Evolutionary conservation across 352 stramenopile genomes (phyloP), one percentile per base, ranked within the genome.

Genomic region (Phytophthora meadii): DNA sequence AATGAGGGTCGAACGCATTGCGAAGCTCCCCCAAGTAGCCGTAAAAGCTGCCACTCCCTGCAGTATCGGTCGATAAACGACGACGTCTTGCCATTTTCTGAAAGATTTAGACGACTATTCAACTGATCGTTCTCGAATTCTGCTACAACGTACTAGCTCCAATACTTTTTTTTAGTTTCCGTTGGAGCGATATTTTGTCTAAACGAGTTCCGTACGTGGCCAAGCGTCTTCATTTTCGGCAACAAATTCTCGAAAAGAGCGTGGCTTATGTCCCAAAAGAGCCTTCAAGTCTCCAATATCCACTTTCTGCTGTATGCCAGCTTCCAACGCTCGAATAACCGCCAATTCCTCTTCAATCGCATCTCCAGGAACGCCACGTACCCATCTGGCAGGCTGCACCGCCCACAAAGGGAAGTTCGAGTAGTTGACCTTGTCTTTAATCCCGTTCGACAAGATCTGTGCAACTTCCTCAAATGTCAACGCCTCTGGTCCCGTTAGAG

Each of bases 371-470:
- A 88, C 75, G 17, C 85, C 85, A 47, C 72, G 76, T 60, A 90
- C 87, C 85, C 85, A 94, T 27, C 88, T 74, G 30, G 85, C 77
- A 10, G 83, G 81, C 56, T 92, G 78, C 47, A 94, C 79, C 3
- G 84, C 81, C 85, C 85, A 94, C 22, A 90, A 57, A 3, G 85
- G 83, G 32, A 92, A 92, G 50, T 89, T 63, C 22, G 81, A 89
- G 53, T 83, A 90, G 10, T 52, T 69, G 14, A 93, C 82, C 12
- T 60, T 62, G 9, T 88, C 55, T 1, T 64, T 64, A 25, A 93
- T 72, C 2, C 65, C 68, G 0, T 70, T 11, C 5, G 75, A 88
- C 10, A 92, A 54, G n/a, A 75, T 49, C 14, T 79, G 41, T 4
- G 76, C 70, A 30, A 89, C 65, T 5, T 91, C 63, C 47, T 76